Conservation (phyloP, 73 alveolate species). For the Urostyla sp. region DNA sequence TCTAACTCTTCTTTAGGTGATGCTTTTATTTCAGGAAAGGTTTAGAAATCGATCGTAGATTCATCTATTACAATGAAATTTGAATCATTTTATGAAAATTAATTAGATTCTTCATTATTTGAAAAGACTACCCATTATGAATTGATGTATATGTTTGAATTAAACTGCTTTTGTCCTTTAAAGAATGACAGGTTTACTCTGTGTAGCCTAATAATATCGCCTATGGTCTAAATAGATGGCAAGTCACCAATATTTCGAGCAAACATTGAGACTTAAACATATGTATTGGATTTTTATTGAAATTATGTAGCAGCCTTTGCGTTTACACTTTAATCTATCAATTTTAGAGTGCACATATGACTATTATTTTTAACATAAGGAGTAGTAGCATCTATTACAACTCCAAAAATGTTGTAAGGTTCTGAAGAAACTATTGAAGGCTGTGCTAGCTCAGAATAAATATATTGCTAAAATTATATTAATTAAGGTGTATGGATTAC, state of each 20-base stretch:
- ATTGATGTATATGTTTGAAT: background rate
- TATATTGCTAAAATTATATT: too few species aligned
- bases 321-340: slow-evolving; percentile 25
- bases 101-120: slow-evolving; percentile 17
- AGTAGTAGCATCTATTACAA: slow-evolving; percentile 42
- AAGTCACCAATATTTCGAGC: background rate
- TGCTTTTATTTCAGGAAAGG: background rate
- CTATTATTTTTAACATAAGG: slow-evolving; percentile 5
- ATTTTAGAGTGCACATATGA: slow-evolving; percentile 1
- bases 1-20: background rate
- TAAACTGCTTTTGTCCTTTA: background rate
- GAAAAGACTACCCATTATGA: slow-evolving; percentile 44
- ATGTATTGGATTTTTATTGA: background rate
- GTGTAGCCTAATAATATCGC: slow-evolving; percentile 39
- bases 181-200: background rate
- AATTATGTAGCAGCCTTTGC: background rate
- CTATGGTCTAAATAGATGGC: slow-evolving; percentile 24
- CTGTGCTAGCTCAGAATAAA: background rate
- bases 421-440: slow-evolving; percentile 24
- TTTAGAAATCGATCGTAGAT: background rate
- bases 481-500: too few species aligned
- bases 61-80: background rate
- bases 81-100: background rate
- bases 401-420: slow-evolving; percentile 37
- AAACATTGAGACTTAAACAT: background rate